Evolutionary conservation across 805 yeast genomes (phyloP).

Genomic region (Kodamaea laetipori): DNA sequence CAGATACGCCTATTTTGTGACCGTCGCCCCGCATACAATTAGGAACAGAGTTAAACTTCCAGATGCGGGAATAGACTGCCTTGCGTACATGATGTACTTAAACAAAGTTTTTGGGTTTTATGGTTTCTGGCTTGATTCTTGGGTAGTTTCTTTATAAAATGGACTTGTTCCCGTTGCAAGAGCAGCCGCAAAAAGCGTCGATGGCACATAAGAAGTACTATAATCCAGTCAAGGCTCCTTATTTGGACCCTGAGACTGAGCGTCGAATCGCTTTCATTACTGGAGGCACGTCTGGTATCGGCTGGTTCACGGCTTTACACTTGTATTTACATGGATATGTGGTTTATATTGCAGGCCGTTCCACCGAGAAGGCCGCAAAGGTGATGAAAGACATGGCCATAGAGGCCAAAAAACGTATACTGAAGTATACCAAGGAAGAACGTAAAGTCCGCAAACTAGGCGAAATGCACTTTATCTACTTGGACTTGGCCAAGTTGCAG

Average conservation of each 20-base stretch:
- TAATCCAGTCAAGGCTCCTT: conserved; percentile 32
- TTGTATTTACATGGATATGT: conserved; percentile 42
- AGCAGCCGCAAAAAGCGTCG: background rate
- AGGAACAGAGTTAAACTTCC: conserved; percentile 1
- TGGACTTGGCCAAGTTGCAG: conserved; percentile 51
- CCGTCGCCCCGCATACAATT: background rate
- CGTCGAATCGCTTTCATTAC: conserved; percentile 37
- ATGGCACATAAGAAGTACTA: conserved; percentile 19
- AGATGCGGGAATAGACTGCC: conserved; percentile 2
- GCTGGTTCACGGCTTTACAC: conserved; percentile 42
- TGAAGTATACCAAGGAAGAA: conserved; percentile 7
- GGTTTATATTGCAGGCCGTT: conserved; percentile 41
- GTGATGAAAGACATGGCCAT: conserved; percentile 36
- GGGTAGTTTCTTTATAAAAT: background rate
- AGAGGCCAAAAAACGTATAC: conserved; percentile 33
- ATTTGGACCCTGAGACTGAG: conserved; percentile 28
- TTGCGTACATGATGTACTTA: background rate
- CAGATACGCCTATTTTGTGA: conserved; percentile 7
- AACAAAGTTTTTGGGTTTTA: too few relatives aligned
- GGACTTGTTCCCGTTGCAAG: background rate
- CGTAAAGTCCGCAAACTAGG: conserved; percentile 39
- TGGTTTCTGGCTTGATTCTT: too few relatives aligned
- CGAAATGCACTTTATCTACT: conserved; percentile 50
- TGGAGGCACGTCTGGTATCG: conserved; percentile 45
- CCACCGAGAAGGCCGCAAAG: conserved; percentile 29